Evolutionary conservation across 2,329 filamentous ascomycete species (phyloP).

Genomic region (Fusarium subtropicale): DNA sequence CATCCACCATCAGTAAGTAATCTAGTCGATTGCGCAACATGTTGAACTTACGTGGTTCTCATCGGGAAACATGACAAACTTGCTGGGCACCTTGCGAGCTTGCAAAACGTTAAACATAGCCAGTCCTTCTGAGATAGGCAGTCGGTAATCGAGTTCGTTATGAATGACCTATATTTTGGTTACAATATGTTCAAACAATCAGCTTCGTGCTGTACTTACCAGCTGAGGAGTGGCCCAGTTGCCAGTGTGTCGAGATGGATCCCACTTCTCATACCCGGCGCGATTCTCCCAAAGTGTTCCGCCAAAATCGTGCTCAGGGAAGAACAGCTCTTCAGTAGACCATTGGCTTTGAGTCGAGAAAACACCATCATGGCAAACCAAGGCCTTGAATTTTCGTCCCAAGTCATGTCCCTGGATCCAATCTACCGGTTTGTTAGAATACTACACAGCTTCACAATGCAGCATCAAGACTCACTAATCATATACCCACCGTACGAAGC

Average conservation of each 20-base stretch:
- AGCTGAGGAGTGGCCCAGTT: slow-evolving; percentile 90
- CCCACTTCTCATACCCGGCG: slow-evolving; percentile 74
- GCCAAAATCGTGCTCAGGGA: slow-evolving; percentile 75
- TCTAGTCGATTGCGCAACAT: neutral
- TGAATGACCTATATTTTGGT: slow-evolving; percentile 70
- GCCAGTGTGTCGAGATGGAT: slow-evolving; percentile 70
- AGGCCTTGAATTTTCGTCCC: slow-evolving; percentile 84
- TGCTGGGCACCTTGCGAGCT: slow-evolving; percentile 77
- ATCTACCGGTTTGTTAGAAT: slow-evolving; percentile 59
- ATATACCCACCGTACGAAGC: slow-evolving; percentile 82
- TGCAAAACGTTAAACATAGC: slow-evolving; percentile 89
- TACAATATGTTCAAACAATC: neutral
- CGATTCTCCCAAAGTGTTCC: slow-evolving; percentile 71
- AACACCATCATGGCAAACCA: slow-evolving; percentile 90
- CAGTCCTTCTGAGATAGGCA: slow-evolving; percentile 86
- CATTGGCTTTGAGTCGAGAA: slow-evolving; percentile 78
- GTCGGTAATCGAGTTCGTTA: slow-evolving; percentile 87
- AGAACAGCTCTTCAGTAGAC: slow-evolving; percentile 76
- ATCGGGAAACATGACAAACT: slow-evolving; percentile 83
- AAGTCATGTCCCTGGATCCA: slow-evolving; percentile 92
- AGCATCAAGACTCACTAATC: slow-evolving; percentile 66
- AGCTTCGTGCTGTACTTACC: slow-evolving; percentile 56
- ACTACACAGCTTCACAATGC: neutral
- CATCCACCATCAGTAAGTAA: neutral
- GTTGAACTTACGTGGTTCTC: slow-evolving; percentile 66